Percentiles rank a stretch among this genome's conserved stretches.
phyloP scores from a whole-genome alignment of 768 basidiomycete genomes.

The Leccinum rimulosum region DNA sequence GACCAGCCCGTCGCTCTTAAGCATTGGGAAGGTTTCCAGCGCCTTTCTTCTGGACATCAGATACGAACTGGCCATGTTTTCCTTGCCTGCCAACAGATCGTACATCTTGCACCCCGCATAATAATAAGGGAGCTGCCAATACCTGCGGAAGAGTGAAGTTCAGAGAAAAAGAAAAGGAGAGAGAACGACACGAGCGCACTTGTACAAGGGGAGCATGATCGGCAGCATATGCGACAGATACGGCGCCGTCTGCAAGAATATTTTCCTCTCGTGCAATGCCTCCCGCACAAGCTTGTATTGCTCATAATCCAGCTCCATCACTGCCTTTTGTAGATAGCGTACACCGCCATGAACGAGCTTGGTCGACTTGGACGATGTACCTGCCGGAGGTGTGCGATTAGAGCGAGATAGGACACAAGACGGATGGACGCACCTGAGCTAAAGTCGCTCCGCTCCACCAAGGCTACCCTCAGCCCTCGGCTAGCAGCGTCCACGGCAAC shows the following conservation, averaged over 20 bases:
- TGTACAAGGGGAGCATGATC: conserved; percentile 97
- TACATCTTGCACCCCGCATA: conserved; percentile 95
- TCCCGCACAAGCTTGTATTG: conserved; percentile 96
- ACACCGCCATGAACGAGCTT: conserved; percentile 99
- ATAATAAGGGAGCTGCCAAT: conserved; percentile 98
- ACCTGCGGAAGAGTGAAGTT: conserved; percentile 39
- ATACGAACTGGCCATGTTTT: conserved; percentile 96
- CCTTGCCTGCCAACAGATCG: conserved; percentile 90
- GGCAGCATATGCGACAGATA: conserved; percentile 92
- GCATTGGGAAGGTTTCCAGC: conserved; percentile 93
- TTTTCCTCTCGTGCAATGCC: conserved; percentile 87
- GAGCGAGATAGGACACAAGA: background rate
- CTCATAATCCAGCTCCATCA: conserved; percentile 93
- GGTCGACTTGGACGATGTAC: conserved; percentile 95
- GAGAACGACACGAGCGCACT: conserved; percentile 41
- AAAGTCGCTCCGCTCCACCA: conserved; percentile 94
- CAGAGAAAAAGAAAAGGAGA: conserved; percentile 3
- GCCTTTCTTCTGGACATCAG: conserved; percentile 94
- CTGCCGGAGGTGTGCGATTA: conserved; percentile 35
- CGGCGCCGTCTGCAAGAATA: conserved; percentile 94
- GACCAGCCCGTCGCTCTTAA: conserved; percentile 88
- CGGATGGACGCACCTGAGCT: conserved; percentile 58
- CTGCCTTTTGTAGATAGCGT: conserved; percentile 94
- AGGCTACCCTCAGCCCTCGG: conserved; percentile 85
- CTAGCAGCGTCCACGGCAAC: conserved; percentile 95